phyloP scores from a whole-genome alignment of 1,139 yeast species.

The Protomyces pachydermus region DNA sequence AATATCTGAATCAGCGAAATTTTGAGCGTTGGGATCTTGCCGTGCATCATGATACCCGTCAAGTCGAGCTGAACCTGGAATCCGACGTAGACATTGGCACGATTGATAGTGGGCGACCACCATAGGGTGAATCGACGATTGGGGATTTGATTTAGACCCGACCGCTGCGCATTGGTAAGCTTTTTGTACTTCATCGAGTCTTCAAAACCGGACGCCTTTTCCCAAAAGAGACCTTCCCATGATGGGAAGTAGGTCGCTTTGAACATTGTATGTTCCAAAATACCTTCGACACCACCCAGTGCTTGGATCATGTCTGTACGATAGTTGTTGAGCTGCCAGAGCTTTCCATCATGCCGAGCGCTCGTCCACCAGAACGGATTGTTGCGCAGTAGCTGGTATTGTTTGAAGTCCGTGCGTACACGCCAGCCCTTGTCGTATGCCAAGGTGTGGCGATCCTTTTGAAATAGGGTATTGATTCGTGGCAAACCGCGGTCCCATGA shows the following conservation, averaged over 20 bases:
- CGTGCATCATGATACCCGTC: conserved; percentile 95
- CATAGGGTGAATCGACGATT: conserved; percentile 94
- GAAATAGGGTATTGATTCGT: conserved; percentile 88
- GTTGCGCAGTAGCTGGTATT: conserved; percentile 61
- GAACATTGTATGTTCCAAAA: conserved; percentile 88
- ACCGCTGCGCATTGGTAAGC: conserved; percentile 93
- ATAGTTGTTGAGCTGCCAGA: conserved; percentile 91
- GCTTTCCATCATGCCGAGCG: conserved; percentile 86
- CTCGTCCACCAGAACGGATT: conserved; percentile 98
- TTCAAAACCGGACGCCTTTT: conserved; percentile 75
- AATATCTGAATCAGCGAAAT: conserved; percentile 93
- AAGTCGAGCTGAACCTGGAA: conserved; percentile 92
- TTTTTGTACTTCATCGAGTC: conserved; percentile 92
- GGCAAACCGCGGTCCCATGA: conserved; percentile 98
- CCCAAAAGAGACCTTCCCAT: conserved; percentile 99
- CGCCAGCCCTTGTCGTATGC: conserved; percentile 96
- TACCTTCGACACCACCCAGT: conserved; percentile 94
- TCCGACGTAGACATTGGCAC: conserved; percentile 98
- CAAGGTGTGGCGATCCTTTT: conserved; percentile 87
- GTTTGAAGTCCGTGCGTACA: conserved; percentile 70
- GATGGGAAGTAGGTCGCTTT: conserved; percentile 96
- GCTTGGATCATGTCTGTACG: conserved; percentile 96
- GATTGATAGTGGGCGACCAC: conserved; percentile 99
- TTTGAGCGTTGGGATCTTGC: conserved; percentile 94
- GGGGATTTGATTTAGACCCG: conserved; percentile 96